These are phyloP conservation scores for Metarhizium guizhouense DNA, from an alignment of 2,329 filamentous ascomycete genomes.

Conservation along the genomic window DNA sequence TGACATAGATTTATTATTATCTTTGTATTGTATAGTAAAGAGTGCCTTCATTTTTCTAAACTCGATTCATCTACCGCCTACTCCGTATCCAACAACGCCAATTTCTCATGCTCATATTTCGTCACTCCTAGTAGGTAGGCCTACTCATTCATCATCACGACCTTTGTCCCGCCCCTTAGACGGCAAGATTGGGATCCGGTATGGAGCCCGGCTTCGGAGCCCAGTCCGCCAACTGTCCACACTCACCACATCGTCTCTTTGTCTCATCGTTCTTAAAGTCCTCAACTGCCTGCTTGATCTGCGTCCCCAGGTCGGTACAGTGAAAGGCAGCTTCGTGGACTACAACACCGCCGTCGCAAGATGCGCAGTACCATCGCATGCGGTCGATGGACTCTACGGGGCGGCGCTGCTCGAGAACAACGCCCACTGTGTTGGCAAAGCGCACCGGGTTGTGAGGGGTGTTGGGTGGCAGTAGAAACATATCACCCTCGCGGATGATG, in stretches of 20 bases:
- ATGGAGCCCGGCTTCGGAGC: slow-evolving; percentile 54
- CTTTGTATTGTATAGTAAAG: too few relatives aligned
- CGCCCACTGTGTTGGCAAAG: slow-evolving; percentile 86
- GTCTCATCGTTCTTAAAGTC: slow-evolving; percentile 60
- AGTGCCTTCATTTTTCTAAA: too few relatives aligned
- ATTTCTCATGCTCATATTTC: too few relatives aligned
- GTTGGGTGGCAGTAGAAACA: slow-evolving; percentile 88
- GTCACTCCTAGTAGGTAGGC: too few relatives aligned
- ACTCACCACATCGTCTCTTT: slow-evolving; percentile 66
- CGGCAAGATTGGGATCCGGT: slow-evolving; percentile 44
- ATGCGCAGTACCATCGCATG: slow-evolving; percentile 82
- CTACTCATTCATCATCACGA: background rate
- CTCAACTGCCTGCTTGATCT: slow-evolving; percentile 89
- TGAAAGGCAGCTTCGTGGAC: slow-evolving; percentile 85
- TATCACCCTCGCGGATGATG: slow-evolving; percentile 82
- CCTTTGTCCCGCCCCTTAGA: background rate
- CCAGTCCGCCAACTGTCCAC: slow-evolving; percentile 67
- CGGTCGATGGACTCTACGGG: slow-evolving; percentile 62
- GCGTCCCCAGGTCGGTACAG: slow-evolving; percentile 82
- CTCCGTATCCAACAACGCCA: too few relatives aligned
- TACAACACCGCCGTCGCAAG: slow-evolving; percentile 48
- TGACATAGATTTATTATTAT: too few relatives aligned
- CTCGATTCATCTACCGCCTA: too few relatives aligned
- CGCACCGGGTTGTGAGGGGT: slow-evolving; percentile 94
- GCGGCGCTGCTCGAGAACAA: slow-evolving; percentile 82